Percentiles rank a stretch among this genome's conserved stretches.
Evolutionary conservation across 176 grass and related monocot genomes (phyloP).

Genomic region (Juncus inflexus): DNA sequence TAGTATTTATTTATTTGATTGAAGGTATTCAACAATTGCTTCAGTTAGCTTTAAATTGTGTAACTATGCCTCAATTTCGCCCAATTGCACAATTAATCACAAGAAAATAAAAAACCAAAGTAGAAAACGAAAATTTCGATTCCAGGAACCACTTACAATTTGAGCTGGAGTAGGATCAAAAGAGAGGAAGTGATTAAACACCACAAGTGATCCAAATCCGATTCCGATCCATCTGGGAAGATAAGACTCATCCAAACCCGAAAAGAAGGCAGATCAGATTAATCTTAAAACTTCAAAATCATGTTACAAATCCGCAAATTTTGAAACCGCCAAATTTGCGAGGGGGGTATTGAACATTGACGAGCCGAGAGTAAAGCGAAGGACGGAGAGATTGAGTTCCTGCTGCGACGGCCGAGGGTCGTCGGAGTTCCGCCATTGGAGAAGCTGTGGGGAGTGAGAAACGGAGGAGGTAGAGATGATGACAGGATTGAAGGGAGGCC

Average conservation of each 20-base stretch:
- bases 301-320: too few species aligned
- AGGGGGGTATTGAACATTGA: neutral
- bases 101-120: neutral
- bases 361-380: constrained; percentile 87
- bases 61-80: neutral
- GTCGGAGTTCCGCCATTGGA: constrained; percentile 32
- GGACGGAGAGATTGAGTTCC: constrained; percentile 83
- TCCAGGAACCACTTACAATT: constrained; percentile 45
- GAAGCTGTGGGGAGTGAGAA: neutral
- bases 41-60: neutral
- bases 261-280: too few species aligned
- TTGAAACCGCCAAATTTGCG: too few species aligned
- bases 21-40: too few species aligned
- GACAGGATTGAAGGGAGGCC: neutral
- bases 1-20: neutral
- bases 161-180: constrained; percentile 45
- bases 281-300: too few species aligned
- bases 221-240: constrained; percentile 74
- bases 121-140: neutral
- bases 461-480: neutral
- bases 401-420: constrained; percentile 28
- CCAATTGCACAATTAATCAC: neutral
- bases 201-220: constrained; percentile 59
- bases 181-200: constrained; percentile 80
- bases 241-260: constrained; percentile 34